These are phyloP conservation scores for Fusarium ramigenum DNA, from an alignment of 2,329 filamentous ascomycete genomes.

Conservation along the genomic window DNA sequence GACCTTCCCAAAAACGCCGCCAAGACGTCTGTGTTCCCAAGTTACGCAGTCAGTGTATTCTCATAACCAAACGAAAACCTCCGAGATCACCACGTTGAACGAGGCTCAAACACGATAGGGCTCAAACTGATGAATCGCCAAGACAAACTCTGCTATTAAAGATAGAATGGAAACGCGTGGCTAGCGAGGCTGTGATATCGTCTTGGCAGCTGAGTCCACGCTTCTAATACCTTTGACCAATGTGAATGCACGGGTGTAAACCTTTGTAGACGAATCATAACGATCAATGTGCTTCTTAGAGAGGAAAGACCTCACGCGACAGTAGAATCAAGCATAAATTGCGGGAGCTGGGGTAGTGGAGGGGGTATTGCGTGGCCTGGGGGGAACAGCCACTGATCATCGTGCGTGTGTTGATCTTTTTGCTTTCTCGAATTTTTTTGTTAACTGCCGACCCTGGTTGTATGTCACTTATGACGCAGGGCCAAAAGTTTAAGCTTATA, in stretches of 20 bases:
- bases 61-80: background rate
- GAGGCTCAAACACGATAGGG: constrained; percentile 15
- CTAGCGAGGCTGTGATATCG: constrained; percentile 28
- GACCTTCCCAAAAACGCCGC: background rate
- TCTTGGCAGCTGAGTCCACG: constrained; percentile 14
- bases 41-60: background rate
- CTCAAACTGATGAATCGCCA: constrained; percentile 3
- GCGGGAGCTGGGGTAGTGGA: constrained; percentile 6
- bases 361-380: constrained; percentile 27
- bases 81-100: background rate
- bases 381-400: constrained; percentile 18
- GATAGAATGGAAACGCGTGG: constrained; percentile 21
- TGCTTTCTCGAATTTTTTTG: background rate
- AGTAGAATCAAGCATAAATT: constrained; percentile 22
- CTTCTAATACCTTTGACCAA: background rate
- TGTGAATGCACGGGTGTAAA: background rate
- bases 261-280: constrained; percentile 3
- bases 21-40: background rate
- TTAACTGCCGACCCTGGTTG: constrained; percentile 2
- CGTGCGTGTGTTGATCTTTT: background rate
- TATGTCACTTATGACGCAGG: background rate
- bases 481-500: background rate
- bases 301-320: constrained; percentile 32
- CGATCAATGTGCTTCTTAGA: background rate
- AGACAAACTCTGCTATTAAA: background rate